Percentiles rank a stretch among this genome's conserved stretches.
These are phyloP conservation scores for Chrysoporthe cubensis DNA, from an alignment of 2,329 filamentous ascomycete genomes.

Conservation along the genomic window DNA sequence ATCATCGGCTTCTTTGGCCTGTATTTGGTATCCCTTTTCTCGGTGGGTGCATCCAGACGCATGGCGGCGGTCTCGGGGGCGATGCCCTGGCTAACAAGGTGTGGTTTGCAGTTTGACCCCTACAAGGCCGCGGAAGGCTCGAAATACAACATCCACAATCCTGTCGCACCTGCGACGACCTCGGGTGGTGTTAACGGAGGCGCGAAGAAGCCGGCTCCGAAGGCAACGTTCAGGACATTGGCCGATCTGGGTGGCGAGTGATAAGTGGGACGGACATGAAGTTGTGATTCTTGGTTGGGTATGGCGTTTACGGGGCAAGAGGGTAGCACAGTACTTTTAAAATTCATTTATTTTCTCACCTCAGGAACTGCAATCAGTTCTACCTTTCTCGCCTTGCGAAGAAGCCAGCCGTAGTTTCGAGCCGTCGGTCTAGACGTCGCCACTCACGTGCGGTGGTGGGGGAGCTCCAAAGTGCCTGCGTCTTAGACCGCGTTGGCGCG, in stretches of 20 bases:
- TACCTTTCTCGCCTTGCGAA: neutral
- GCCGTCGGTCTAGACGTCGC: neutral
- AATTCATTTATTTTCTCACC: neutral
- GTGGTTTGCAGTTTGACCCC: conserved; percentile 57
- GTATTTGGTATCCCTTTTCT: conserved; percentile 65
- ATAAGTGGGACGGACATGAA: conserved; percentile 1
- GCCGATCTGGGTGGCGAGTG: conserved; percentile 50
- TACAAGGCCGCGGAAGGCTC: conserved; percentile 65
- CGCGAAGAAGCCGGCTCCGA: conserved; percentile 37
- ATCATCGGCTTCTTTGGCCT: conserved; percentile 62
- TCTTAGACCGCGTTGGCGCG: conserved; percentile 14
- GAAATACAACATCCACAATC: conserved; percentile 58
- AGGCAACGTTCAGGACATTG: conserved; percentile 54
- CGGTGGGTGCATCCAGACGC: conserved; percentile 46
- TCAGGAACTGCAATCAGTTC: neutral
- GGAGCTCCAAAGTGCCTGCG: conserved; percentile 1
- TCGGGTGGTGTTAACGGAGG: conserved; percentile 7
- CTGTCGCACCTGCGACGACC: conserved; percentile 34
- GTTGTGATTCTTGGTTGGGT: conserved; percentile 9
- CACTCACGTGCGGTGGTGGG: conserved; percentile 1
- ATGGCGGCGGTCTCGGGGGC: neutral
- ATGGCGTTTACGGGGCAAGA: conserved; percentile 25
- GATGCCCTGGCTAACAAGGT: conserved; percentile 21
- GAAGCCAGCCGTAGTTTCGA: neutral
- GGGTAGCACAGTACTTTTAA: conserved; percentile 6